A percentile compares a stretch with the other conserved stretches of the same genome.
These are phyloP conservation scores for Chlorencoelia australis DNA, from an alignment of 2,329 filamentous ascomycete species.

Conservation along the genomic window DNA sequence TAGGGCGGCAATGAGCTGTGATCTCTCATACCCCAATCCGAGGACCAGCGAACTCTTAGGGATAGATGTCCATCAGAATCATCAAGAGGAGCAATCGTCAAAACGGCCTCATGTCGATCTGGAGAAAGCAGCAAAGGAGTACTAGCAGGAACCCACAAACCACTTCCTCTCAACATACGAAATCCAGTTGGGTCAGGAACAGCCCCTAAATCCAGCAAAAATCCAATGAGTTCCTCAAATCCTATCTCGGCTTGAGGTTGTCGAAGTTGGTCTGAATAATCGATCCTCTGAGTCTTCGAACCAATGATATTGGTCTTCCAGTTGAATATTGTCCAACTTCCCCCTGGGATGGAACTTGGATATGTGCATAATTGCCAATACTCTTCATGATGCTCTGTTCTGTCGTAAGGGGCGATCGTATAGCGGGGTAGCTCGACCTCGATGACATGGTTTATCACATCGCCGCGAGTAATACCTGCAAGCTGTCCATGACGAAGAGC, in stretches of 20 bases:
- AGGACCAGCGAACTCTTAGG: slow-evolving; percentile 45
- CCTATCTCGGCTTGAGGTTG: slow-evolving; percentile 39
- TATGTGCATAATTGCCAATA: slow-evolving; percentile 48
- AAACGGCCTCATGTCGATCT: slow-evolving; percentile 37
- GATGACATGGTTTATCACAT: slow-evolving; percentile 55
- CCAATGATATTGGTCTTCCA: slow-evolving; percentile 55
- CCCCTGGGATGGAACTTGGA: slow-evolving; percentile 46
- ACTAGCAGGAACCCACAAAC: slow-evolving; percentile 50
- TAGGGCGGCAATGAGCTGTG: slow-evolving; percentile 46
- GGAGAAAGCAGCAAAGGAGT: slow-evolving; percentile 46
- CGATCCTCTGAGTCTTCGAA: slow-evolving; percentile 50
- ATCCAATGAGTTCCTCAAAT: slow-evolving; percentile 51
- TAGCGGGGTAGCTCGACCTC: slow-evolving; percentile 57
- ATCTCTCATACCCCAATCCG: slow-evolving; percentile 42
- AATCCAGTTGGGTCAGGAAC: slow-evolving; percentile 49
- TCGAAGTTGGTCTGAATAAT: slow-evolving; percentile 43
- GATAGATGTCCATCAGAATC: slow-evolving; percentile 52
- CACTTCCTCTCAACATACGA: slow-evolving; percentile 44
- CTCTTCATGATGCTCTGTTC: slow-evolving; percentile 39
- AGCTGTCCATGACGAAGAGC: slow-evolving; percentile 47
- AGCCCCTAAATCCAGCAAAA: slow-evolving; percentile 53
- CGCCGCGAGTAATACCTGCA: slow-evolving; percentile 49
- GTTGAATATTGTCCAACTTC: slow-evolving; percentile 55
- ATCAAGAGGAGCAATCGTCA: slow-evolving; percentile 45
- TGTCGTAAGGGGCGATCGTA: slow-evolving; percentile 50